Evolutionary conservation across 2,329 filamentous ascomycete genomes (phyloP).

Genomic region (Alternaria arborescens): DNA sequence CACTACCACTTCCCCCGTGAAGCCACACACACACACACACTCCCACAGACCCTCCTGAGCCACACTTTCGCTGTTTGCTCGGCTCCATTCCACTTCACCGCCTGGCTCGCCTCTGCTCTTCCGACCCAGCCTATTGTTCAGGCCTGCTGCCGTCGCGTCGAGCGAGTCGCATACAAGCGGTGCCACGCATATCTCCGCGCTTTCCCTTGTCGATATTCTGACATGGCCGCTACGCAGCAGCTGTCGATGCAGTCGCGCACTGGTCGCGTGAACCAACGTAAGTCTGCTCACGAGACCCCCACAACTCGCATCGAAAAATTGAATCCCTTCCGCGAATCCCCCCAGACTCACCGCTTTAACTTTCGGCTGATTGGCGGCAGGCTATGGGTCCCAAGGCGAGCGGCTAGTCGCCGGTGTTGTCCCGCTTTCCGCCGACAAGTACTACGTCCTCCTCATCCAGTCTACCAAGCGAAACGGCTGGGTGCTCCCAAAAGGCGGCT

Average conservation of each 20-base stretch:
- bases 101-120: slow-evolving; percentile 30
- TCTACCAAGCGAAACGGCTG: slow-evolving; percentile 89
- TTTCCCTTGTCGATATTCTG: neutral
- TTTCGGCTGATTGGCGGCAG: slow-evolving; percentile 59
- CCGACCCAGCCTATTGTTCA: slow-evolving; percentile 23
- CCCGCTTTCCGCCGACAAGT: slow-evolving; percentile 84
- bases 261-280: slow-evolving; percentile 82
- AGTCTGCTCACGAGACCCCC: slow-evolving; percentile 56
- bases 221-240: slow-evolving; percentile 57
- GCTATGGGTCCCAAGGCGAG: slow-evolving; percentile 91
- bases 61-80: slow-evolving; percentile 32
- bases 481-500: slow-evolving; percentile 97
- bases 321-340: slow-evolving; percentile 15
- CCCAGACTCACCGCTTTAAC: slow-evolving; percentile 10
- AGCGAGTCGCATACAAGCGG: slow-evolving; percentile 23
- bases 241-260: slow-evolving; percentile 71
- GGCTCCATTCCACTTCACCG: slow-evolving; percentile 38
- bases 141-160: slow-evolving; percentile 16
- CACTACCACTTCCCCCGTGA: slow-evolving; percentile 19
- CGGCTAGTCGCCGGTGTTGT: slow-evolving; percentile 95
- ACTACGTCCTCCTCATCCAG: slow-evolving; percentile 90
- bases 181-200: slow-evolving; percentile 1
- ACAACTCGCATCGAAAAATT: neutral
- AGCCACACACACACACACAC: slow-evolving; percentile 8
- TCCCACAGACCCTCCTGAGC: neutral